A percentile compares a stretch with the other conserved stretches of the same genome.
These are phyloP conservation scores for Cyclotella sp. DNA, from an alignment of 108 stramenopile species.

Conservation along the genomic window DNA sequence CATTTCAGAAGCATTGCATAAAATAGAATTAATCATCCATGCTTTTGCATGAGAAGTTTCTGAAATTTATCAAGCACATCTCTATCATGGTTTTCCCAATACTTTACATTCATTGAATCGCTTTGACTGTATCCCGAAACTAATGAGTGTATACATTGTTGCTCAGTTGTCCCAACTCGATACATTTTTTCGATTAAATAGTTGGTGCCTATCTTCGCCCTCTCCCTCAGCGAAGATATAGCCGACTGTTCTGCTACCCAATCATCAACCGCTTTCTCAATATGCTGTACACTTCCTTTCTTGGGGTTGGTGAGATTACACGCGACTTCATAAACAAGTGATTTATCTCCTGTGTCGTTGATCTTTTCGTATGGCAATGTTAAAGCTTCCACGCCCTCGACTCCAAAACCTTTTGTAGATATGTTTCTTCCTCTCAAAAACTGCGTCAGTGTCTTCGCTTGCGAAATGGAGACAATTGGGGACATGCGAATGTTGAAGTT, in stretches of 20 bases:
- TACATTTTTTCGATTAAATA: conserved; percentile 59
- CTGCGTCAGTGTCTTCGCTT: conserved; percentile 70
- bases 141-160: conserved; percentile 54
- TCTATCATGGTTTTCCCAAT: conserved; percentile 32
- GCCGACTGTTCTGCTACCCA: conserved; percentile 47
- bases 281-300: conserved; percentile 45
- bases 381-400: conserved; percentile 81
- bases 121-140: conserved; percentile 1
- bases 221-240: neutral
- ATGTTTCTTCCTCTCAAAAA: conserved; percentile 69
- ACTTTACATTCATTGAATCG: neutral
- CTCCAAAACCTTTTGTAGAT: conserved; percentile 48
- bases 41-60: conserved; percentile 14
- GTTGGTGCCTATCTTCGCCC: conserved; percentile 3
- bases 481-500: conserved; percentile 85
- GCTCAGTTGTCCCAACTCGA: conserved; percentile 70
- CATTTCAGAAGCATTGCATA: neutral
- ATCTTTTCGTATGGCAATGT: conserved; percentile 64
- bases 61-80: conserved; percentile 29
- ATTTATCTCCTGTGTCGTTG: neutral
- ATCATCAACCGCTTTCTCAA: conserved; percentile 41
- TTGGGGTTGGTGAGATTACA: conserved; percentile 74
- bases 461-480: conserved; percentile 32
- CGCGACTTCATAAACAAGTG: conserved; percentile 76
- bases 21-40: neutral